A percentile compares a stretch with the other conserved stretches of the same genome.
Conservation (phyloP, 352 stramenopile species). For the Phytophthora sansomeana region DNA sequence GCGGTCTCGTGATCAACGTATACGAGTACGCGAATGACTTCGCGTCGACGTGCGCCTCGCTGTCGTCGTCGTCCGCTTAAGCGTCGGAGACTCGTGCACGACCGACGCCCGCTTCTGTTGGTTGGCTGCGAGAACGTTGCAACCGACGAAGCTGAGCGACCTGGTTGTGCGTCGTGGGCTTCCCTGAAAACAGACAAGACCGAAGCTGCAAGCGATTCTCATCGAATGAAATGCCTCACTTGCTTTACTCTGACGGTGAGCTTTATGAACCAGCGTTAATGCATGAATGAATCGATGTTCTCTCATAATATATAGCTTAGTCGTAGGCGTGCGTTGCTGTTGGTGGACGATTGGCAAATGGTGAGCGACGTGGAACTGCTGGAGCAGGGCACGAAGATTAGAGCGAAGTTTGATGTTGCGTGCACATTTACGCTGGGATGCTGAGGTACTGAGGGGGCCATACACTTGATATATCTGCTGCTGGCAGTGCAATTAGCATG, state of each 20-base stretch:
- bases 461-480: too few species aligned
- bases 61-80: neutral
- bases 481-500: too few species aligned
- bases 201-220: neutral
- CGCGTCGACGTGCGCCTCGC: conserved; percentile 11
- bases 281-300: conserved; percentile 1
- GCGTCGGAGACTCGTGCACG: neutral
- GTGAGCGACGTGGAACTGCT: too few species aligned
- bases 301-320: neutral
- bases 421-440: too few species aligned
- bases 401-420: too few species aligned
- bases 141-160: neutral
- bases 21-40: conserved; percentile 36
- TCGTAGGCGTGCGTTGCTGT: too few species aligned
- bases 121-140: neutral
- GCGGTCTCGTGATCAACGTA: conserved; percentile 31
- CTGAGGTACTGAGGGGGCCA: too few species aligned
- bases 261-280: neutral
- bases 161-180: neutral
- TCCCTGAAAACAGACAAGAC: neutral
- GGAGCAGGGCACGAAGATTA: too few species aligned
- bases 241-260: neutral
- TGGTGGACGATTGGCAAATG: too few species aligned
- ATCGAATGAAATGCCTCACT: neutral
- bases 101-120: neutral